phyloP scores from a whole-genome alignment of 2,329 filamentous ascomycete species.

The Microdochium bolleyi region DNA sequence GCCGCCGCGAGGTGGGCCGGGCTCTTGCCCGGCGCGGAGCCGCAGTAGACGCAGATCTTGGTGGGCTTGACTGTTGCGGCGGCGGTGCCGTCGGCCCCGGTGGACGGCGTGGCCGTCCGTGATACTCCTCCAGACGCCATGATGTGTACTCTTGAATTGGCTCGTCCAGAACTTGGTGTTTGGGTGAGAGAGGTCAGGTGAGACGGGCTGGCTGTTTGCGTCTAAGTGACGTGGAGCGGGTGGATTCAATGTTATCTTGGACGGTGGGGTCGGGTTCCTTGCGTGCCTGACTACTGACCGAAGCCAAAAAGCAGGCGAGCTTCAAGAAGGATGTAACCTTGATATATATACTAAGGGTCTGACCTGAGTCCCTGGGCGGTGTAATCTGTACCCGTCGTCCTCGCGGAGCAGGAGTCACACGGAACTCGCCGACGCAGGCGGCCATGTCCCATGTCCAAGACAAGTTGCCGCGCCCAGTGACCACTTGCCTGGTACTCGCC shows the following conservation, averaged over 20 bases:
- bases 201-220: neutral
- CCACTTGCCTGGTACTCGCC: too few species aligned
- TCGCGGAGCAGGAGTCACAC: too few species aligned
- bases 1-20: slow-evolving; percentile 73
- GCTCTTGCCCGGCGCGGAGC: slow-evolving; percentile 65
- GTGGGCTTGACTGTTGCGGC: slow-evolving; percentile 27
- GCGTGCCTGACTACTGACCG: neutral
- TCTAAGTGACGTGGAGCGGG: neutral
- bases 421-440: neutral
- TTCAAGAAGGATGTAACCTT: too few species aligned
- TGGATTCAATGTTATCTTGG: neutral
- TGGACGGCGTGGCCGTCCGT: slow-evolving; percentile 19
- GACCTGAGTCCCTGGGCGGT: too few species aligned
- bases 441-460: neutral
- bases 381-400: too few species aligned
- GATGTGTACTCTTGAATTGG: neutral
- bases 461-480: too few species aligned
- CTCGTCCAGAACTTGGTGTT: too few species aligned
- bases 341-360: too few species aligned
- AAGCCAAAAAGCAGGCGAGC: too few species aligned
- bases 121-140: slow-evolving; percentile 34
- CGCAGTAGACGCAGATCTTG: slow-evolving; percentile 93
- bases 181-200: neutral
- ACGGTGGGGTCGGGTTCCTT: neutral
- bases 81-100: slow-evolving; percentile 14